A percentile compares a stretch with the other conserved stretches of the same genome.
Evolutionary conservation across 192 early-diverging fungal genomes (phyloP).

Genomic region (Rhizophagus sp.): DNA sequence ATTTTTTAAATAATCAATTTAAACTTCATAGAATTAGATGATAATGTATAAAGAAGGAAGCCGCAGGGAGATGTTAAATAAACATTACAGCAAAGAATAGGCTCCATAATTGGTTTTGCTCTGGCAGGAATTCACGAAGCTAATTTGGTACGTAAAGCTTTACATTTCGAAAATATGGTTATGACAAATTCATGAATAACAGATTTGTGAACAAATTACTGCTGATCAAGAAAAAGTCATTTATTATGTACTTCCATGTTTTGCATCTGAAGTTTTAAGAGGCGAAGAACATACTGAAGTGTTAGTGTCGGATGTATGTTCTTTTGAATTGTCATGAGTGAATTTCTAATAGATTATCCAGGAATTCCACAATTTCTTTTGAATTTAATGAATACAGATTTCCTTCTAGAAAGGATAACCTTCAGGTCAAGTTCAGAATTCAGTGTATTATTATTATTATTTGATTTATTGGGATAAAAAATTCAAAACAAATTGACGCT

Average conservation of each 20-base stretch:
- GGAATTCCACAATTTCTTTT: slow-evolving; percentile 34
- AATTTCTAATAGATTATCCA: slow-evolving; percentile 37
- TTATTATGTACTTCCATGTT: slow-evolving; percentile 40
- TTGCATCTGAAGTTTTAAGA: slow-evolving; percentile 35
- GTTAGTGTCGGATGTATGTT: slow-evolving; percentile 40
- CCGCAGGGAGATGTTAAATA: background rate
- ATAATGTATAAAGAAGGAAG: slow-evolving; percentile 21
- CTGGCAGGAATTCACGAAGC: slow-evolving; percentile 37
- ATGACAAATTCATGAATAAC: slow-evolving; percentile 32
- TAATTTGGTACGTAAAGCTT: slow-evolving; percentile 43
- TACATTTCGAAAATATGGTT: slow-evolving; percentile 47
- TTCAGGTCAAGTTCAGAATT: background rate
- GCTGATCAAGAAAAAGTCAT: background rate
- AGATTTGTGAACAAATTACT: slow-evolving; percentile 29
- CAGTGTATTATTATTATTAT: background rate
- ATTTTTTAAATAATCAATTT: too few relatives aligned
- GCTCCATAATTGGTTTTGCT: slow-evolving; percentile 11
- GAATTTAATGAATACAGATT: slow-evolving; percentile 38
- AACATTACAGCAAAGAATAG: background rate
- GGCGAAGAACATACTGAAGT: background rate
- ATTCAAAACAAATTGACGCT: background rate
- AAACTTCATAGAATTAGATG: too few relatives aligned
- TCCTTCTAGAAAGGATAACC: slow-evolving; percentile 27
- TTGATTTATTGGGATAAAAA: background rate
- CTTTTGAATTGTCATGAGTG: slow-evolving; percentile 45